Evolutionary conservation across 169 alveolate genomes (phyloP), one percentile per base, ranked within the genome.

Genomic region (Cardiosporidium cionae): DNA sequence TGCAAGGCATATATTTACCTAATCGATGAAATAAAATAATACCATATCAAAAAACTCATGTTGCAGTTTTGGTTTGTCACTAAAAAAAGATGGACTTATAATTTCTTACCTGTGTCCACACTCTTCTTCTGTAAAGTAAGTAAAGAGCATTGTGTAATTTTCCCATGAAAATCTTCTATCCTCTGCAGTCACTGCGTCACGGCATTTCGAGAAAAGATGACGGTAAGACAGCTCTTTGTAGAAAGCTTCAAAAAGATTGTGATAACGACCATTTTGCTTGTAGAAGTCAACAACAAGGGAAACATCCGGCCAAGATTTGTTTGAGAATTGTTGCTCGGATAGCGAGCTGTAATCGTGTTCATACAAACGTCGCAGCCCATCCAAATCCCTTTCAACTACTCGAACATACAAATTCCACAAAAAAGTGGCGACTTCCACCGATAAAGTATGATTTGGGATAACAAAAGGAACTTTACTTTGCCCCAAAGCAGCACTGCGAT

Each of bases 201-300:
- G 52, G 33, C 78, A 67, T 58, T 31, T 9, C 54, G 69, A 9
- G 72, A 86, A 89, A 31, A 89, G 88, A 72, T 89, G 94, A 32
- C 94, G 81, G 71, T 86, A 89, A 72, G 84, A 88, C 25, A 89
- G 85, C 70, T 89, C 94, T 32, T 85, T 84, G 80, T 89, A 89
- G 16, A 89, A 81, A 4, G 94, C 86, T 81, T 84, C 86, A 68
- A 89, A 84, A 34, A 89, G 74, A 67, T 83, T 82, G 81, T 89
- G 92, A 32, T 79, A 78, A 16, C 90, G 64, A 64, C 89, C 92
- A 28, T 82, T 76, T 74, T 87, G 91, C 37, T 86, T 81, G 78
- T 89, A 89, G 70, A 89, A 89, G 1, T 73, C 83, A 16, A 84
- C 92, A 3, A 88, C 94, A 6, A 65, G 76, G 16, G 86, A 64